Conservation (phyloP, 805 yeast genomes). For the Debaryomyces prosopidis region DNA sequence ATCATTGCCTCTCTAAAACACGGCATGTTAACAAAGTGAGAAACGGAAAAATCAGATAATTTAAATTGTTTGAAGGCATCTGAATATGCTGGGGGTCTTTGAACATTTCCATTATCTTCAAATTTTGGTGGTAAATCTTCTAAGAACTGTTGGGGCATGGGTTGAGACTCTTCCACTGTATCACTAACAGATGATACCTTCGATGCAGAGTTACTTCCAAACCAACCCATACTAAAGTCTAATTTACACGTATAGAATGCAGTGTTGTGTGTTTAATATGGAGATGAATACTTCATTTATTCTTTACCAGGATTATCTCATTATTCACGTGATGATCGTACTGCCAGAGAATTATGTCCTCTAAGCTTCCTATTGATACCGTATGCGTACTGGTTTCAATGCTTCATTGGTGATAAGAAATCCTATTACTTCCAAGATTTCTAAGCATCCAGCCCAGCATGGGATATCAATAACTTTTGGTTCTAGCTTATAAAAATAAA, state of each 20-base stretch:
- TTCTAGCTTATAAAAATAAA: slow-evolving; percentile 14
- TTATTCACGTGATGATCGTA: no score
- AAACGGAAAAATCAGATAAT: slow-evolving; percentile 51
- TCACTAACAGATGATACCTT: slow-evolving; percentile 38
- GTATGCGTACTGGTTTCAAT: no score
- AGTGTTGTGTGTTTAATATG: no score
- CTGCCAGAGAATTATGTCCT: no score
- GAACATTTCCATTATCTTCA: slow-evolving; percentile 26
- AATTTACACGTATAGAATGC: no score
- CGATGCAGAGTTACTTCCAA: slow-evolving; percentile 35
- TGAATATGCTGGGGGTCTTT: slow-evolving; percentile 10
- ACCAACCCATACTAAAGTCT: slow-evolving; percentile 40
- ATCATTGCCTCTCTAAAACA: slow-evolving; percentile 80
- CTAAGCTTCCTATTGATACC: no score
- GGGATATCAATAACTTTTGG: background rate
- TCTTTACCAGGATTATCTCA: no score
- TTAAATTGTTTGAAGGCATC: slow-evolving; percentile 47
- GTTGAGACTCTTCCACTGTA: slow-evolving; percentile 14
- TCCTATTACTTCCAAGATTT: no score
- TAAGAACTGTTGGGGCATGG: slow-evolving; percentile 34
- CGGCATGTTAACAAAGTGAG: slow-evolving; percentile 59
- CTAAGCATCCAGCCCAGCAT: no score
- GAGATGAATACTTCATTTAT: no score
- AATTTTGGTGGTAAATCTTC: slow-evolving; percentile 58
- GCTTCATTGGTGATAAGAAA: no score